A percentile compares a stretch with the other conserved stretches of the same genome.
Evolutionary conservation across 2,329 filamentous ascomycete species (phyloP).

Genomic region (Myotisia sp.): DNA sequence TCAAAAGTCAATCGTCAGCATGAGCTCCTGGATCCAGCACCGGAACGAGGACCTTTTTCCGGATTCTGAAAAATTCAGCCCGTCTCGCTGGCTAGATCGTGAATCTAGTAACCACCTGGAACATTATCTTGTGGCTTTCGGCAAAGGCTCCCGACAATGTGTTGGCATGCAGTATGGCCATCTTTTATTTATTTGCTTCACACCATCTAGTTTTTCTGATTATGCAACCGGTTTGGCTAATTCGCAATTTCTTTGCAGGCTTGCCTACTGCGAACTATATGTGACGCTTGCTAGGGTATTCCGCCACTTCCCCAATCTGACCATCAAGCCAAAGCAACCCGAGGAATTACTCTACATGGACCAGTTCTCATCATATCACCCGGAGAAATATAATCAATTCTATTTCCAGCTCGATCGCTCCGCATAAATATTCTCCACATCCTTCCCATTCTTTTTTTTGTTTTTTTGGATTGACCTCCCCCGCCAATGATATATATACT

Average conservation of each 20-base stretch:
- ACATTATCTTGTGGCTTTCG: constrained; percentile 19
- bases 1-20: constrained; percentile 6
- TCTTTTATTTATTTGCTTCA: not conserved
- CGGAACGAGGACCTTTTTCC: constrained; percentile 8
- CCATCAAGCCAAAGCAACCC: constrained; percentile 3
- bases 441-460: too few species aligned
- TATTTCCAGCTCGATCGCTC: too few species aligned
- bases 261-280: constrained; percentile 12
- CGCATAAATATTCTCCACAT: too few species aligned
- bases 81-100: constrained; percentile 8
- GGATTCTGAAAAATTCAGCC: constrained; percentile 9
- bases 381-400: constrained; percentile 4
- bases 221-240: not conserved
- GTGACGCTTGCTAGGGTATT: constrained; percentile 8
- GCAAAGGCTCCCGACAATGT: constrained; percentile 14
- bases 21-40: constrained; percentile 9
- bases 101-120: constrained; percentile 11
- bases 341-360: constrained; percentile 4
- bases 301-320: constrained; percentile 6
- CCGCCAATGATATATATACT: too few species aligned
- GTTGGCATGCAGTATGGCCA: constrained; percentile 15
- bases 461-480: too few species aligned
- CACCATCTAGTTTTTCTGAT: not conserved
- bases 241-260: constrained; percentile 6
- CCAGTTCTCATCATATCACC: constrained; percentile 4